These are phyloP conservation scores for Saccharomycopsis synnaedendra DNA, from an alignment of 805 yeast species.

Conservation along the genomic window DNA sequence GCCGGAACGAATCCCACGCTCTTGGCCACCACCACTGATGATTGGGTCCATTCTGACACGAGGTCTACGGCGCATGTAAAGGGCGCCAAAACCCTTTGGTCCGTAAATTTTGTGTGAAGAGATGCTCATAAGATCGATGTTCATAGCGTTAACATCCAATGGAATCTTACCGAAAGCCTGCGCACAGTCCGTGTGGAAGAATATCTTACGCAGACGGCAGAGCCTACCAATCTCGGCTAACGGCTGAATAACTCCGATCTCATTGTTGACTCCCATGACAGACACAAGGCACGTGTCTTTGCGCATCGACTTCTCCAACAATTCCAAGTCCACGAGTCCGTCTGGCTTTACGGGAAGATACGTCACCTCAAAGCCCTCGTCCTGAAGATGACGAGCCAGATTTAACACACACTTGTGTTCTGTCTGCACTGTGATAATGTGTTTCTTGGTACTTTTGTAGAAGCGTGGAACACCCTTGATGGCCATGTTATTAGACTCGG, in stretches of 20 bases:
- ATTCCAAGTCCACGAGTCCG: constrained; percentile 71
- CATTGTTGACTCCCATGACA: constrained; percentile 95
- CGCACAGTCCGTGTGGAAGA: constrained; percentile 96
- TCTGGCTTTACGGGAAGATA: constrained; percentile 74
- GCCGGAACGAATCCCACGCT: constrained; percentile 94
- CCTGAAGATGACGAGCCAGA: constrained; percentile 88
- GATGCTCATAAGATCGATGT: constrained; percentile 86
- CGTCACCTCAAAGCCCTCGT: constrained; percentile 94
- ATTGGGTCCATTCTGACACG: constrained; percentile 94
- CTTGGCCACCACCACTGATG: constrained; percentile 97
- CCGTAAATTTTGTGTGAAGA: constrained; percentile 97
- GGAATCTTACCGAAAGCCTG: constrained; percentile 95
- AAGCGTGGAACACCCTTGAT: constrained; percentile 93
- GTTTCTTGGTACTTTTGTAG: constrained; percentile 81
- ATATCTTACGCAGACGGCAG: constrained; percentile 79
- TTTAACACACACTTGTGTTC: constrained; percentile 99
- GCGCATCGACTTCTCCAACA: constrained; percentile 71
- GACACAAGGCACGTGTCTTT: constrained; percentile 88
- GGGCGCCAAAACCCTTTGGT: constrained; percentile 96
- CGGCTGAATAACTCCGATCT: constrained; percentile 96
- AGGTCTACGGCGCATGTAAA: constrained; percentile 93
- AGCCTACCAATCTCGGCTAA: constrained; percentile 84
- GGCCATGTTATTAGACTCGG: constrained; percentile 92
- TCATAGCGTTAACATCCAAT: constrained; percentile 84
- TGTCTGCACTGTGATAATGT: constrained; percentile 90